Base-by-base conservation (phyloP, 2,329 filamentous ascomycete genomes). In the Botryotinia calthae region DNA sequence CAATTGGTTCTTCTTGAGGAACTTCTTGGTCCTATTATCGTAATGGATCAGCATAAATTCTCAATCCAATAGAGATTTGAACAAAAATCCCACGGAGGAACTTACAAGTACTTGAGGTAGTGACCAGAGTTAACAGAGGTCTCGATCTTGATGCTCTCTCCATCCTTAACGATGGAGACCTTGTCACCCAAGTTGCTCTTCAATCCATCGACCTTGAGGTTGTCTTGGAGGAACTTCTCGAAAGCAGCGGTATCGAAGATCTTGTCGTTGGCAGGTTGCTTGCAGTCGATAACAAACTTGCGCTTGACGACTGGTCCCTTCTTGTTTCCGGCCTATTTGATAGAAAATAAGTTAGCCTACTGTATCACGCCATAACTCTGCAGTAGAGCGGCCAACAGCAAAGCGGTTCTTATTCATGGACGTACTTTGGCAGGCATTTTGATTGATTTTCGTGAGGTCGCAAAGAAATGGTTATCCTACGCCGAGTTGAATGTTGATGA, bases 1-100 rank as follows among this genome's bases (percentile, higher is more conserved):
- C 84, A 99, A 93, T 91, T 98, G 95, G 90, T 98, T 94, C 93
- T 99, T 99, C 94, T 99, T 99, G 86, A 99, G 92, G 92, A 97
- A 99, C 91, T 99, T 99, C 94, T 99, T 99, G 85, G 96, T 99
- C 85, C 94, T 97, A 79, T 22, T 34, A 61, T 48, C 20, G 28
- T 54, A 37, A 56, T 56, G 10, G 2, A 77, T 82, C 73, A 82
- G 80, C 64, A 72, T 44, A 20, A 34, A 46, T 62, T 34, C 54
- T 28, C 2, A 34, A 34, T 8, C 20, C 34, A n/a, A 62, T 28
- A 44, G 42, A 56, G n/a, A 51, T 8, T 59, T 42, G 18, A 25
- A 12, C 2, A 22, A 20, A 14, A 28, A 16, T 16, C 9, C 3
- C 34, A 6, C 5, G 1, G 34, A 10, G 14, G 51, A 73, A 88